Conservation (phyloP, 305 asterid genomes). For the Rubia occidens region DNA sequence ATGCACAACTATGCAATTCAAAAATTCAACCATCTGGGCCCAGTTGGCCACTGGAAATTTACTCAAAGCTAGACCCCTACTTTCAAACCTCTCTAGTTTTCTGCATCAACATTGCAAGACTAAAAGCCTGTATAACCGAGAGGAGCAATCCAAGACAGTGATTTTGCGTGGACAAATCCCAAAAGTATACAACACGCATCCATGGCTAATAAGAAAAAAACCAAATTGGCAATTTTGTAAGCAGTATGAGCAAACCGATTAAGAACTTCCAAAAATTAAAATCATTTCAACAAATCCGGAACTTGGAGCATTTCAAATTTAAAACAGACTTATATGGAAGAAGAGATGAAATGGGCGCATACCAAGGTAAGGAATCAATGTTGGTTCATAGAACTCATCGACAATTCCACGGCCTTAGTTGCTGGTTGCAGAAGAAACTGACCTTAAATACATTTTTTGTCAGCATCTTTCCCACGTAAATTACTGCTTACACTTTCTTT, state of each 20-base stretch:
- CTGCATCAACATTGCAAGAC: neutral
- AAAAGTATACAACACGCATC: neutral
- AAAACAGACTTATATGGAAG: neutral
- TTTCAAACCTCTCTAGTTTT: neutral
- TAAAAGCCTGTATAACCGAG: neutral
- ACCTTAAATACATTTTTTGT: neutral
- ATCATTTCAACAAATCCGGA: neutral
- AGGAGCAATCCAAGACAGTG: neutral
- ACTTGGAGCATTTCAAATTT: neutral
- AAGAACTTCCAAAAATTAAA: neutral
- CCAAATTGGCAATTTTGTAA: neutral
- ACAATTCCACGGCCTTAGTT: neutral
- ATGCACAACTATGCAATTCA: neutral
- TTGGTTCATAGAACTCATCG: constrained; percentile 7
- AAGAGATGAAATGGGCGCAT: neutral
- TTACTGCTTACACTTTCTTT: neutral
- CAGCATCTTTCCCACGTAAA: constrained; percentile 12
- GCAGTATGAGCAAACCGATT: neutral
- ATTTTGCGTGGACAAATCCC: neutral
- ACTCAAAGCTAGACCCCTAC: neutral
- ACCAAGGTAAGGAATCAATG: constrained; percentile 11
- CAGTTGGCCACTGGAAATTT: no score
- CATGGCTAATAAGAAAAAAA: neutral
- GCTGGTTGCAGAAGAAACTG: neutral
- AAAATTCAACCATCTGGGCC: neutral